These are phyloP conservation scores for Pythium brachiatum DNA, from an alignment of 352 stramenopile genomes.

Conservation along the genomic window DNA sequence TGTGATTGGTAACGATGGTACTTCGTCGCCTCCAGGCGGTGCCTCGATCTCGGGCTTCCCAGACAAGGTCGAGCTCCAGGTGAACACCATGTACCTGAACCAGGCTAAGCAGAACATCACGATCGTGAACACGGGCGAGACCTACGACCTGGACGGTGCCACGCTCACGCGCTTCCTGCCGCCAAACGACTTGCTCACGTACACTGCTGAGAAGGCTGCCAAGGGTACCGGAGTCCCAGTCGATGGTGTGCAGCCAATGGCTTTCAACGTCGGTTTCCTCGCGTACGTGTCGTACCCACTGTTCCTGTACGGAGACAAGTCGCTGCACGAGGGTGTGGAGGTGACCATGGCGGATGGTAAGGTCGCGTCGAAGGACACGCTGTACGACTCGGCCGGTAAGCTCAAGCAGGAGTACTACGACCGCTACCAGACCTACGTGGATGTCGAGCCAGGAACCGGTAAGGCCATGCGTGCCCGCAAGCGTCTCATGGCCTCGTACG, in stretches of 20 bases:
- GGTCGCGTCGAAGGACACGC: constrained; percentile 27
- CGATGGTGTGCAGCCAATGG: constrained; percentile 61
- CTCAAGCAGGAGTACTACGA: constrained; percentile 37
- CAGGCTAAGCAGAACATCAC: constrained; percentile 50
- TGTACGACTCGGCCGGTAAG: constrained; percentile 46
- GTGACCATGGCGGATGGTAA: constrained; percentile 55
- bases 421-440: constrained; percentile 48
- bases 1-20: constrained; percentile 48
- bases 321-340: constrained; percentile 39
- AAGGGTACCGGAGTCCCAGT: constrained; percentile 52
- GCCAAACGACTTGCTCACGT: constrained; percentile 37
- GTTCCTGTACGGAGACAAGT: constrained; percentile 59
- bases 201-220: constrained; percentile 28
- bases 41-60: constrained; percentile 49
- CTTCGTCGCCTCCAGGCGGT: constrained; percentile 36
- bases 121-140: constrained; percentile 38
- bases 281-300: constrained; percentile 70
- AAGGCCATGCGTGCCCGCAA: constrained; percentile 65
- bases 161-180: constrained; percentile 50
- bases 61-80: constrained; percentile 34
- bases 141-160: constrained; percentile 42
- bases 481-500: constrained; percentile 51
- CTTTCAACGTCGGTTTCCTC: constrained; percentile 65
- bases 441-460: constrained; percentile 56
- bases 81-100: constrained; percentile 54